These are phyloP conservation scores for Zalaria sp. DNA, from an alignment of 2,329 filamentous ascomycete species.

Conservation along the genomic window DNA sequence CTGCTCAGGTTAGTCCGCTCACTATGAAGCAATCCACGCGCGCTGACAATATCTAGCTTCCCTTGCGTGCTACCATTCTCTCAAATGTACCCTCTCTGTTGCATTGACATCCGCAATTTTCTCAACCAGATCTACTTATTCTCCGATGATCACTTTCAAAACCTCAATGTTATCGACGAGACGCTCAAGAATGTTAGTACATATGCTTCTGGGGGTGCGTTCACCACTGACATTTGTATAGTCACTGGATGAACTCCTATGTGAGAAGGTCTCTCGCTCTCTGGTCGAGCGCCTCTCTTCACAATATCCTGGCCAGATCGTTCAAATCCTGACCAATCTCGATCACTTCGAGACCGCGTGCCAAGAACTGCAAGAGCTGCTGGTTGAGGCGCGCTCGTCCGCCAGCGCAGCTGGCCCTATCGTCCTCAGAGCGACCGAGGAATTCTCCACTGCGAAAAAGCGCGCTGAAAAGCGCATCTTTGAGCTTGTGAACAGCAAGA, in stretches of 20 bases:
- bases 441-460: slow-evolving; percentile 84
- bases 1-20: slow-evolving; percentile 48
- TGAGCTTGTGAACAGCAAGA: slow-evolving; percentile 96
- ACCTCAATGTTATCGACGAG: slow-evolving; percentile 79
- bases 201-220: slow-evolving; percentile 1
- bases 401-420: slow-evolving; percentile 69
- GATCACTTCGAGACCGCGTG: slow-evolving; percentile 95
- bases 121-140: slow-evolving; percentile 98
- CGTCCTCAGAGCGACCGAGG: slow-evolving; percentile 65
- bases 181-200: slow-evolving; percentile 58
- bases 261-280: slow-evolving; percentile 78
- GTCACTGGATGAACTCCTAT: slow-evolving; percentile 90
- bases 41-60: slow-evolving; percentile 36
- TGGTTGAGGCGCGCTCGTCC: slow-evolving; percentile 73
- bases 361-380: slow-evolving; percentile 70
- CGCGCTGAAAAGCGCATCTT: slow-evolving; percentile 95
- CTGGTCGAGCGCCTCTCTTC: slow-evolving; percentile 78
- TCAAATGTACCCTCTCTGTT: slow-evolving; percentile 97
- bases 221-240: slow-evolving; percentile 19
- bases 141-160: slow-evolving; percentile 88
- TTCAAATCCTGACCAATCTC: slow-evolving; percentile 94
- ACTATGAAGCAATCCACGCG: too few relatives aligned
- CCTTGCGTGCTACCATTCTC: slow-evolving; percentile 95
- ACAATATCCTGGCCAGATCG: slow-evolving; percentile 93
- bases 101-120: slow-evolving; percentile 96